phyloP scores from a whole-genome alignment of 805 yeast genomes.

The Saturnispora kantuleensis region DNA sequence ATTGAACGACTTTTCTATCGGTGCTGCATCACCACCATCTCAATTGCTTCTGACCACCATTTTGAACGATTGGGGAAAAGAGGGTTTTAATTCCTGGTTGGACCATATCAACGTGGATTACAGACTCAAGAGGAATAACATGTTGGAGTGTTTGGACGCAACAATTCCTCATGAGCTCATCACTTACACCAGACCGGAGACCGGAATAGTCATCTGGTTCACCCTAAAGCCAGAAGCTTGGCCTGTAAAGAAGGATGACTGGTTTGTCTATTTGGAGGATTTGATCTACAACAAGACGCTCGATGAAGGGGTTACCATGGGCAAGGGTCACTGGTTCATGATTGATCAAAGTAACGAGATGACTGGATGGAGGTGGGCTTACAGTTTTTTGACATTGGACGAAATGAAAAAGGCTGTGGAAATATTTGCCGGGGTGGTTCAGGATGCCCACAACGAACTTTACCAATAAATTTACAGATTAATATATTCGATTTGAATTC shows the following conservation, averaged over 20 bases:
- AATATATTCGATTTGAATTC: no score
- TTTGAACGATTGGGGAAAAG: constrained; percentile 46
- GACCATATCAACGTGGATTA: constrained; percentile 51
- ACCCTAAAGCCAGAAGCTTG: constrained; percentile 32
- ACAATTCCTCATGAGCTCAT: constrained; percentile 37
- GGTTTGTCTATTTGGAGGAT: constrained; percentile 26
- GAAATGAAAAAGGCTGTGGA: constrained; percentile 20
- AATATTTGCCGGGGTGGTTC: constrained; percentile 14
- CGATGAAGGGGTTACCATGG: constrained; percentile 21
- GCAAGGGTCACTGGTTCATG: constrained; percentile 29
- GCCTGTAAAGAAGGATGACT: constrained; percentile 29
- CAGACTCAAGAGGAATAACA: constrained; percentile 49
- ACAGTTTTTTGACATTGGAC: constrained; percentile 21
- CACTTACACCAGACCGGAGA: constrained; percentile 32
- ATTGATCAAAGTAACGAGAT: constrained; percentile 14
- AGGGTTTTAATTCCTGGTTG: constrained; percentile 69
- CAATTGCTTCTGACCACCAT: constrained; percentile 51
- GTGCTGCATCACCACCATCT: constrained; percentile 67
- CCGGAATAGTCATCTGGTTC: constrained; percentile 37
- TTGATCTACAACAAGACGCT: constrained; percentile 17
- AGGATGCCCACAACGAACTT: no score
- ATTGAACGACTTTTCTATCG: constrained; percentile 62
- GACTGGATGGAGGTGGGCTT: constrained; percentile 27
- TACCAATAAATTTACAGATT: no score
- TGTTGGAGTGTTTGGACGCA: constrained; percentile 41